Evolutionary conservation across 768 basidiomycete genomes (phyloP), one percentile per base, ranked within the genome.

Genomic region (Pleurotus tuoliensis): DNA sequence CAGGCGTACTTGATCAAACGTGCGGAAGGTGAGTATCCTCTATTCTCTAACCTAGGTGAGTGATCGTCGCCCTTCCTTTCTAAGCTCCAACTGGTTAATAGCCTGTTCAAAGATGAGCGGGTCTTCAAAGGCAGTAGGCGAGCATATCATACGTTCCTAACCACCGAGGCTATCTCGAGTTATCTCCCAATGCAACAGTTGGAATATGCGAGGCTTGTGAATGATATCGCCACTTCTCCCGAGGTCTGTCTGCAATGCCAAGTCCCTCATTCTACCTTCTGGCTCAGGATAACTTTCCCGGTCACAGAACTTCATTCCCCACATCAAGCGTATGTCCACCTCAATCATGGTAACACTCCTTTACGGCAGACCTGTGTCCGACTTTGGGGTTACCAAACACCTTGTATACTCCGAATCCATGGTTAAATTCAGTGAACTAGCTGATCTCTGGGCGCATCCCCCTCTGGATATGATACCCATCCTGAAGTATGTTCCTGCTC

Each of bases 401-500:
- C 55, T 64, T 25, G 70, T 66, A 61, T 56, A 63, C 8, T 52
- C 63, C 8, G 61, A 64, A 9, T 68, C 68, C 30, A 65, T 69
- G 15, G 69, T 73, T n/a, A 9, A 27, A 16, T 24, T 20, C 16
- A 20, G 22, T 20, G 16, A 48, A 16, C 47, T 48, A 8, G 30
- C 18, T 27, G 47, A 48, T 15, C 47, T 24, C 16, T 48, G 22
- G 15, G 66, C 71, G 11, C 63, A 69, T 47, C 71, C 73, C 4
- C 73, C 73, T 7, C 58, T 73, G 5, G 73, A 74, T 51, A 39
- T 69, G n/a, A 55, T 74, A 30, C 72, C 73, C 4, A 57, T 71
- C 22, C 59, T 75, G 11, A 62, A 62, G 22, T 62, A 67, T 38
- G 61, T 75, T 1, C 73, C 73, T 3, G 70, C 67, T 46, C 62